Evolutionary conservation across 257 asterid genomes (phyloP), one percentile per base, ranked within the genome.

Genomic region (Linderniella brevidens): DNA sequence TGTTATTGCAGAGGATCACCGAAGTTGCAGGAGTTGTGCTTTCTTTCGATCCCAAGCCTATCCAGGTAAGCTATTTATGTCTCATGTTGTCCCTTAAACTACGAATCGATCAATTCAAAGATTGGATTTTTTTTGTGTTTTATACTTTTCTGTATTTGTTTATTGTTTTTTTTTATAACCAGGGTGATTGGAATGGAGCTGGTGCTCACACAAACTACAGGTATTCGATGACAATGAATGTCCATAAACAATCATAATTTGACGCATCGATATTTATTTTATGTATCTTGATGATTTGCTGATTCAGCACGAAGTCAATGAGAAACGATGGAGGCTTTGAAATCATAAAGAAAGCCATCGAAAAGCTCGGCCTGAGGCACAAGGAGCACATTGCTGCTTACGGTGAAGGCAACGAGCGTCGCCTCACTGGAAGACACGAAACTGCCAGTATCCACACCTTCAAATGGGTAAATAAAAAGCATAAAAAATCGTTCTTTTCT

Each of bases 131-230:
- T 25, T 25, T 25, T 25, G 6, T 25, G 32, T 25, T 25, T 25
- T 6, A 25, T 6, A 25, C 32, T 3, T 25, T 25, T 3, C n/a
- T n/a, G 6, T 25, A 25, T 25, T 25, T 25, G 32, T 25, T 25
- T n/a, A n/a, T n/a, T n/a, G n/a, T n/a, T n/a, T n/a, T n/a, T 25
- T 25, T 25, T 6, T 6, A 25, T 1, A 43, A 29, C 19, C 44
- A 62, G 68, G 68, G 68, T 42, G 68, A 62, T 15, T 62, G 68
- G 68, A 62, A 62, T 44, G 68, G 68, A 1, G 68, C 68, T 25
- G 68, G 68, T 19, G 68, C 68, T 20, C 68, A 62, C 58, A 62
- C 68, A 14, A 62, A 62, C 18, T 62, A 62, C 53, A 59, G 64
- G 59, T 52, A 43, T 17, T 50, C 32, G 6, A 25, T 2, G 32